These are phyloP conservation scores for Aphanomyces cochlioides DNA, from an alignment of 352 stramenopile genomes.

Conservation along the genomic window DNA sequence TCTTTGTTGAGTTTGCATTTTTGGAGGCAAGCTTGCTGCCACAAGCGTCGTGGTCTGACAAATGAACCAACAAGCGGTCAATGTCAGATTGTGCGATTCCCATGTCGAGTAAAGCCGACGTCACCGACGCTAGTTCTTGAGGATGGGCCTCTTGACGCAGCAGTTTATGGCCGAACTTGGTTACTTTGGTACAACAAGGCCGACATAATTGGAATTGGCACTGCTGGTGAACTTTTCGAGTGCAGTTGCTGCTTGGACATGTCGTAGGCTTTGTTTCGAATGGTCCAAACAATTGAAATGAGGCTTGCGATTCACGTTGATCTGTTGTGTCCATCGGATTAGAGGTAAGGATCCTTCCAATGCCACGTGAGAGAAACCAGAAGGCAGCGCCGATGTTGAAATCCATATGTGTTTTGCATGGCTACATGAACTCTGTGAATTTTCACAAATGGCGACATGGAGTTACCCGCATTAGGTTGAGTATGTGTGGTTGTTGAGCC, in stretches of 20 bases:
- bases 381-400: conserved; percentile 96
- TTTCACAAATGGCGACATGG: no score
- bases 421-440: conserved; percentile 27
- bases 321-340: no score
- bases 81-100: background rate
- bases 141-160: background rate
- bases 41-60: background rate
- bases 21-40: no score
- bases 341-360: conserved; percentile 36
- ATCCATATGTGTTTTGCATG: conserved; percentile 94
- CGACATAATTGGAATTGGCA: conserved; percentile 48
- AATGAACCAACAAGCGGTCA: background rate
- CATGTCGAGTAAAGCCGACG: background rate
- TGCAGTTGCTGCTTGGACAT: conserved; percentile 44
- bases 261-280: background rate
- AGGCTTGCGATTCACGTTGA: background rate
- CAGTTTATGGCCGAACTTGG: no score
- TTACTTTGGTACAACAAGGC: conserved; percentile 43
- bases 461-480: conserved; percentile 55
- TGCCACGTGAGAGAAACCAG: conserved; percentile 89
- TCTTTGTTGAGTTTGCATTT: no score
- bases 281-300: background rate
- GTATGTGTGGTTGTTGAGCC: conserved; percentile 57
- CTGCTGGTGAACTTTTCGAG: conserved; percentile 37
- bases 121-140: background rate